phyloP scores from a whole-genome alignment of 192 early-diverging fungal genomes.

The Coemansia umbellata region DNA sequence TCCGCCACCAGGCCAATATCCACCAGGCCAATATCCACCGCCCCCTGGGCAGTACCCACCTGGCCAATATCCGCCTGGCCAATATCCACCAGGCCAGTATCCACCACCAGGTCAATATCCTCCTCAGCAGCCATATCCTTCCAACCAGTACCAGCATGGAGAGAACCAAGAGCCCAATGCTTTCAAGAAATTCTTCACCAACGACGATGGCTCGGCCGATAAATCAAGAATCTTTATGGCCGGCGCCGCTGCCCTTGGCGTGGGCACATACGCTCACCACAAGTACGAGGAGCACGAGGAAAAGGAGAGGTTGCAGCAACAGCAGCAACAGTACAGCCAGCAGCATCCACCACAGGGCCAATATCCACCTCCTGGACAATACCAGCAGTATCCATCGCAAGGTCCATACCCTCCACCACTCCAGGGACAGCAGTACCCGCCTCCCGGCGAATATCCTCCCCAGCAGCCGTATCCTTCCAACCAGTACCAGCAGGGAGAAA shows the following conservation, averaged over 20 bases:
- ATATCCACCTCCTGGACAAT: too few species aligned
- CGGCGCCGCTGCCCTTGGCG: constrained; percentile 3
- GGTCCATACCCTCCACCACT: too few species aligned
- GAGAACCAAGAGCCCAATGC: neutral
- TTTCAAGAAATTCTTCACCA: constrained; percentile 10
- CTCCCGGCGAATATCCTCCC: neutral
- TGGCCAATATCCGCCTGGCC: neutral
- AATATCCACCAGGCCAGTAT: neutral
- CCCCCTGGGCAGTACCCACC: neutral
- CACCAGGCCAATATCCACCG: neutral
- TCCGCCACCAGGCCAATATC: neutral
- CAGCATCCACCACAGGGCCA: too few species aligned
- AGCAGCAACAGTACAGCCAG: constrained; percentile 3
- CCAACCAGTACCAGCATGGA: neutral
- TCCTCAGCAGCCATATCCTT: neutral
- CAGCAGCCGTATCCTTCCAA: too few species aligned
- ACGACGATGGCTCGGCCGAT: constrained; percentile 10
- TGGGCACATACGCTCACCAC: constrained; percentile 9
- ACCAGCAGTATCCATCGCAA: constrained; percentile 16
- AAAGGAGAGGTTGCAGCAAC: constrained; percentile 1
- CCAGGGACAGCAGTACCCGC: constrained; percentile 4
- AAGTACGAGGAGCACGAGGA: constrained; percentile 16
- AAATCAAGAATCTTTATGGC: neutral
- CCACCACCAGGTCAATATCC: constrained; percentile 2
- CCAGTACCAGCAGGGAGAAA: constrained; percentile 1